Base-by-base conservation (phyloP, 495 filamentous ascomycete species). In the Neurospora intermedia region DNA sequence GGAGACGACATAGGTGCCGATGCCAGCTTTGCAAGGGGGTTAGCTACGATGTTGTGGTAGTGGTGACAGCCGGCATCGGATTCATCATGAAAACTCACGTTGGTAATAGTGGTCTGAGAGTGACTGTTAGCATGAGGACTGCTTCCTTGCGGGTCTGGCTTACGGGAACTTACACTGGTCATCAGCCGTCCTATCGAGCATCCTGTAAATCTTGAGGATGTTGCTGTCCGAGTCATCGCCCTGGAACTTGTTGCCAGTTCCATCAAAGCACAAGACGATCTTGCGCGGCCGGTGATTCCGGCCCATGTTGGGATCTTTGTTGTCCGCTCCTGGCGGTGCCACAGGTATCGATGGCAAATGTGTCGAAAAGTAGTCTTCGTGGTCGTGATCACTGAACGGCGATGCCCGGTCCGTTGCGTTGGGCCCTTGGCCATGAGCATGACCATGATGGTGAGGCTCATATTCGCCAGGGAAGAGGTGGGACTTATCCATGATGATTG, bases 211-310 rank as follows among this genome's bases (percentile, higher is more conserved):
- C 80, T 97, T 97, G 62, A 97, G 82, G 73, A 97, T 94, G 80
- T 96, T 96, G 78, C 92, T 96, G 78, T 96, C 92, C 10, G 89
- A 89, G 69, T 91, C 89, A 77, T 93, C 91, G 11, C 94, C 92
- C 40, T 86, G 85, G 77, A 96, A 96, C 76, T 94, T 93, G 77
- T 97, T 96, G 3, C 93, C 93, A 0, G 94, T 97, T 35, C 94
- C 94, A 78, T 97, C 94, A 73, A 97, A 97, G 77, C 93, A 96
- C 5, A 97, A 84, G 20, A 97, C 89, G 69, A 96, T 81, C 74
- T 86, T 86, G 13, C 78, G 80, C 4, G 83, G 78, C 40, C 74
- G 76, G 10, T 70, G 74, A 23, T 71, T 74, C 6, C 48, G 42
- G 11, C 59, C 23, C 1, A n/a, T 35, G 18, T 39, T 43, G 4